Evolutionary conservation across 352 stramenopile species (phyloP).

Genomic region (Phytopythium boreale): DNA sequence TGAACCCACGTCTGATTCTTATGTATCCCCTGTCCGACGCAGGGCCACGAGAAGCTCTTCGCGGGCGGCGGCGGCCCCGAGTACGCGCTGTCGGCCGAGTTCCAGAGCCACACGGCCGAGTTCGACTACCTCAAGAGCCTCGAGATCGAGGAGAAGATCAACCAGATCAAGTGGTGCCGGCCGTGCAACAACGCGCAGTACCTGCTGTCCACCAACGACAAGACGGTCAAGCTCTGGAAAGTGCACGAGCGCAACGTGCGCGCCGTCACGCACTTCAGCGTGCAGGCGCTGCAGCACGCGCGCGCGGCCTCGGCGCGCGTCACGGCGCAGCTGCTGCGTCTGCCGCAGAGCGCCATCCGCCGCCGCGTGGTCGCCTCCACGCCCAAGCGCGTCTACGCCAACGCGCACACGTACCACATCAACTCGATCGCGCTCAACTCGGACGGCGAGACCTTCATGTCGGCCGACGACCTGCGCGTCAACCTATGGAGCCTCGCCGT

Average conservation of each 20-base stretch:
- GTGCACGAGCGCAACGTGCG: conserved; percentile 79
- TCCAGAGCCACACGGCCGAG: conserved; percentile 95
- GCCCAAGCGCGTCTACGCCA: conserved; percentile 86
- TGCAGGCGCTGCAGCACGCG: conserved; percentile 28
- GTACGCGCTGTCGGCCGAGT: conserved; percentile 89
- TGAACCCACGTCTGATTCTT: no score
- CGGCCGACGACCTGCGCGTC: conserved; percentile 94
- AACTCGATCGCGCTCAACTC: conserved; percentile 94
- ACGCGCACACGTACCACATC: conserved; percentile 97
- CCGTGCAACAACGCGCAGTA: conserved; percentile 88
- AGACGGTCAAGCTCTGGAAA: conserved; percentile 98
- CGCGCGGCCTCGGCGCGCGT: conserved; percentile 16
- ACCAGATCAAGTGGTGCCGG: conserved; percentile 95
- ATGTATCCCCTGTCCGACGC: no score
- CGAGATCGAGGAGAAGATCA: conserved; percentile 98
- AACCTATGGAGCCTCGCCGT: conserved; percentile 95
- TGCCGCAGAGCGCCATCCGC: conserved; percentile 52
- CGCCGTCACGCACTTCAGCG: conserved; percentile 75
- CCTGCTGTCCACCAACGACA: conserved; percentile 96
- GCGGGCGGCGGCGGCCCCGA: conserved; percentile 32
- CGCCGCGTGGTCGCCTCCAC: conserved; percentile 69
- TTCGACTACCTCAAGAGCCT: conserved; percentile 98
- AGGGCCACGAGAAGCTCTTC: conserved; percentile 27
- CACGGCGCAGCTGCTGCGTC: conserved; percentile 38
- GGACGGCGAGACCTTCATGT: conserved; percentile 96